phyloP scores from a whole-genome alignment of 176 grass and related monocot genomes.

The Ensete glaucum region DNA sequence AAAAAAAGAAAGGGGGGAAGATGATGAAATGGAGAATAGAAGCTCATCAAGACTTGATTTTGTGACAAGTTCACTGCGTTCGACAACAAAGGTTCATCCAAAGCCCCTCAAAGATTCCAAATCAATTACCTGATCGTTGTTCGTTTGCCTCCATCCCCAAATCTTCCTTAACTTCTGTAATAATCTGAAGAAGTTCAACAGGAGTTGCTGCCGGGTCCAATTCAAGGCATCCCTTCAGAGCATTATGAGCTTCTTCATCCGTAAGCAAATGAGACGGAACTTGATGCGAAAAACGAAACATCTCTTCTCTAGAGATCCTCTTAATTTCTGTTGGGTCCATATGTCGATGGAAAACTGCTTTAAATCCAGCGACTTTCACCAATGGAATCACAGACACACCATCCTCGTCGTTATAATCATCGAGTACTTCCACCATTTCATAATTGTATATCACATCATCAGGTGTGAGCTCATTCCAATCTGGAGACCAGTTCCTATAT shows the following conservation, averaged over 20 bases:
- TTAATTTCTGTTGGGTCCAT: constrained; percentile 51
- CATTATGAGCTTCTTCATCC: constrained; percentile 63
- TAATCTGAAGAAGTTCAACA: constrained; percentile 79
- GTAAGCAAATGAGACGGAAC: constrained; percentile 78
- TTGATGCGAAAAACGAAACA: constrained; percentile 89
- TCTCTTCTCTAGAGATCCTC: constrained; percentile 65
- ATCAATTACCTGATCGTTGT: constrained; percentile 25
- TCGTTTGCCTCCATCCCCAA: constrained; percentile 13
- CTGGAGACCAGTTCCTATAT: constrained; percentile 64
- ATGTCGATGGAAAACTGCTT: constrained; percentile 79
- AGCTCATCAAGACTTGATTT: background rate
- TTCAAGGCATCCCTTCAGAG: constrained; percentile 70
- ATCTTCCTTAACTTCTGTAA: constrained; percentile 70
- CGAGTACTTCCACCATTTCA: constrained; percentile 79
- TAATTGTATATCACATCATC: constrained; percentile 83
- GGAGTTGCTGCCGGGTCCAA: constrained; percentile 92
- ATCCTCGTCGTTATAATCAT: constrained; percentile 68
- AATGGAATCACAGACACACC: constrained; percentile 60
- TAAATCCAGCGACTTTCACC: constrained; percentile 94
- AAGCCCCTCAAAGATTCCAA: background rate
- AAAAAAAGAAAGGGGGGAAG: constrained; percentile 18
- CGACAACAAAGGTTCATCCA: background rate
- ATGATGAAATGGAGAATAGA: constrained; percentile 3
- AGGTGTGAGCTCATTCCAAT: constrained; percentile 65
- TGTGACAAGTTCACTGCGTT: constrained; percentile 3